Evolutionary conservation across 1,284 basidiomycete species (phyloP), one percentile per base, ranked within the genome.

Genomic region (Golubevia pallescens): DNA sequence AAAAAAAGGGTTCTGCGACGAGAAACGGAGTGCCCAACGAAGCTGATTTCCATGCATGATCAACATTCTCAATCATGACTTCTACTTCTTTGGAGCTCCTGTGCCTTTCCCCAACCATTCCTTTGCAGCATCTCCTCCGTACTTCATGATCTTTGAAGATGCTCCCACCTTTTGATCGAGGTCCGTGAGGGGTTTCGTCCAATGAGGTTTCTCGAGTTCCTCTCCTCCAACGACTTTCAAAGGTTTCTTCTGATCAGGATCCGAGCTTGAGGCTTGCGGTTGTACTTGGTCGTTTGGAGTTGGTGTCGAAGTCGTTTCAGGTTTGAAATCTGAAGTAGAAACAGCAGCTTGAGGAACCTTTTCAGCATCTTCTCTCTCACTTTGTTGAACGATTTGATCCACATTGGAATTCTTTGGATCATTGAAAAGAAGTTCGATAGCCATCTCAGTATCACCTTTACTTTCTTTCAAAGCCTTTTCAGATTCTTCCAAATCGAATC

Each of bases 151-250:
- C 34, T 38, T 38, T n/a, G n/a, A n/a, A 38, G 5, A 5, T 5
- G 34, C 34, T 38, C 34, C 34, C 5, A 38, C 34, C 34, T 38
- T 38, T 38, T 38, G 5, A 5, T 10, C 34, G 5, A 38, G 3
- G 34, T 38, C 34, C 10, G 34, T 5, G 34, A 38, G 3, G 3
- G 34, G 34, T 19, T 60, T 48, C 2, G 60, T 51, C 60, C 60
- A 61, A 48, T 61, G 60, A n/a, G 60, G 42, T n/a, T 23, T 61
- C 19, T 61, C 60, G 0, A 61, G 24, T n/a, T 23, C 16, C 23
- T 61, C 60, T n/a, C 38, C 60, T 2, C 60, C 60, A 1, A 61
- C 48, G 6, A 61, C 48, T 14, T 61, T 61, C 6, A 19, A 20
- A n/a, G 38, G 14, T 38, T 38, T 38, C 34, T 38, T 38, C 34